Evolutionary conservation across 352 stramenopile species (phyloP).

Genomic region (Phytophthora foliorum): DNA sequence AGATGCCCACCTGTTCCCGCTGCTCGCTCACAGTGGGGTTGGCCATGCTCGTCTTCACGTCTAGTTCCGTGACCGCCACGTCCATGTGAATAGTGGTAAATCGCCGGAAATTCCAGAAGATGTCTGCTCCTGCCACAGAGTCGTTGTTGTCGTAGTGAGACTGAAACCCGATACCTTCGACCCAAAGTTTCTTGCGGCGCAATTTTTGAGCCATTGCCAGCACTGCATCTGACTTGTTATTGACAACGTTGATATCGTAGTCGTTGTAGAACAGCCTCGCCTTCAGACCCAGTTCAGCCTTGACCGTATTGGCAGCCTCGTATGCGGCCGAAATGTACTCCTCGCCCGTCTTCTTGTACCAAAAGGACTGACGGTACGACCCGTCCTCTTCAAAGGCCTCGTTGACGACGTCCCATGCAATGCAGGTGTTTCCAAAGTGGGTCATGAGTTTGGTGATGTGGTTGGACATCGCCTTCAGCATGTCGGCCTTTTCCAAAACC

Average conservation of each 20-base stretch:
- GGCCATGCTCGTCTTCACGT: conserved; percentile 28
- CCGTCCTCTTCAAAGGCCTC: conserved; percentile 33
- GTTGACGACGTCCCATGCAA: conserved; percentile 26
- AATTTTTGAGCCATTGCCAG: conserved; percentile 16
- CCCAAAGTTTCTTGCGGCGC: conserved; percentile 6
- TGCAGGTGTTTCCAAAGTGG: conserved; percentile 37
- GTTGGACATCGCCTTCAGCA: conserved; percentile 29
- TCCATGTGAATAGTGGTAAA: conserved; percentile 29
- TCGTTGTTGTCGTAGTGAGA: conserved; percentile 24
- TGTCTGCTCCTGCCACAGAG: conserved; percentile 5
- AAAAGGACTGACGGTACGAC: conserved; percentile 34
- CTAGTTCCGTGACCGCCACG: conserved; percentile 31
- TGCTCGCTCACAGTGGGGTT: conserved; percentile 16
- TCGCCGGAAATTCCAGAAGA: conserved; percentile 30
- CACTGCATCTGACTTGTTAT: conserved; percentile 30
- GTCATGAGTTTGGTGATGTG: conserved; percentile 34
- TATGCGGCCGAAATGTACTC: conserved; percentile 35
- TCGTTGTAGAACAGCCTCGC: conserved; percentile 27
- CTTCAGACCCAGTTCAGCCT: conserved; percentile 20
- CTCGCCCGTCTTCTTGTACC: conserved; percentile 33
- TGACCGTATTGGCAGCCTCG: conserved; percentile 28
- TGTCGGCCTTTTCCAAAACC: conserved; percentile 24
- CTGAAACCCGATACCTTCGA: conserved; percentile 33
- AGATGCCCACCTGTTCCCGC: conserved; percentile 21
- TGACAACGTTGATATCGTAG: conserved; percentile 25